Evolutionary conservation across 2,329 filamentous ascomycete species (phyloP).

Genomic region (Ophiostoma perfectum): DNA sequence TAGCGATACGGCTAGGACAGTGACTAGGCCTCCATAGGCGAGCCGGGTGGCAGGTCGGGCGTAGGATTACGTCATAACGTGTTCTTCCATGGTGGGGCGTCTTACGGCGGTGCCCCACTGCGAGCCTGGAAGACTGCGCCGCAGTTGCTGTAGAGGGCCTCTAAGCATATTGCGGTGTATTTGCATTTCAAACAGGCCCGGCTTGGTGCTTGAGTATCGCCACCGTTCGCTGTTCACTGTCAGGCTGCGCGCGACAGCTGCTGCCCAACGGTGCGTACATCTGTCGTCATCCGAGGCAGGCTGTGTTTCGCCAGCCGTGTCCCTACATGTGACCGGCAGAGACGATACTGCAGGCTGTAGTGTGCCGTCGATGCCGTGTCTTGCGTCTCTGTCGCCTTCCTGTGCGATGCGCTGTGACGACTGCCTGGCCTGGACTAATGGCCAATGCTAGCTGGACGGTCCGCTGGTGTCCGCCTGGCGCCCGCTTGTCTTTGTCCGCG

Average conservation of each 20-base stretch:
- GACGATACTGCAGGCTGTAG: neutral
- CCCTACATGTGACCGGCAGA: neutral
- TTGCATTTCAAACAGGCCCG: neutral
- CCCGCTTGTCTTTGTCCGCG: slow-evolving; percentile 1
- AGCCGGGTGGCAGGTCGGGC: neutral
- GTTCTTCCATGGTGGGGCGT: neutral
- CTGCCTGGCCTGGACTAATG: neutral
- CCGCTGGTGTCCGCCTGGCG: slow-evolving; percentile 7
- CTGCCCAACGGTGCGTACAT: neutral
- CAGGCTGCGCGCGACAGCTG: neutral
- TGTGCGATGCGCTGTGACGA: neutral
- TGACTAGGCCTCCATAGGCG: neutral
- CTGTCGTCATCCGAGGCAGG: neutral
- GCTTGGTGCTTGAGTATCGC: no score
- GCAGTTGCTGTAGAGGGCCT: neutral
- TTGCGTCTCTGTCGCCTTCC: neutral
- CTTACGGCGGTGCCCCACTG: neutral
- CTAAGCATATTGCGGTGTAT: slow-evolving; percentile 4
- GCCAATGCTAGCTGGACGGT: neutral
- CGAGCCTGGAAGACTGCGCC: neutral
- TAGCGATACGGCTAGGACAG: neutral
- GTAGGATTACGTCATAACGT: slow-evolving; percentile 9
- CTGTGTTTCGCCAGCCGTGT: neutral
- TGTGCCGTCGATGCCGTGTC: neutral
- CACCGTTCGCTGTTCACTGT: neutral